These are phyloP conservation scores for Poronia punctata DNA, from an alignment of 495 filamentous ascomycete species.

Conservation along the genomic window DNA sequence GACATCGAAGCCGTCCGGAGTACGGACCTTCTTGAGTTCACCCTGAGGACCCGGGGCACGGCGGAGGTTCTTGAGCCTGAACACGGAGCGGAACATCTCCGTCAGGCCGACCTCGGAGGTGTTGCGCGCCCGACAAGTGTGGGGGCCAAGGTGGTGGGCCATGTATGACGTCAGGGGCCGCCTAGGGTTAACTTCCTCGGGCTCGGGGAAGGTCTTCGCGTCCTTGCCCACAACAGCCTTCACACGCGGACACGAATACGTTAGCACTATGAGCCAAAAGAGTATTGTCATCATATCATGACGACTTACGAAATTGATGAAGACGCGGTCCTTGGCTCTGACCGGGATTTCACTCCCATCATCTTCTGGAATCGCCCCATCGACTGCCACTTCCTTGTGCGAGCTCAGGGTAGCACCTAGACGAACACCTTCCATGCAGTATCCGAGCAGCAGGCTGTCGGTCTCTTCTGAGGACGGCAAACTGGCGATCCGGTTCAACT, in stretches of 20 bases:
- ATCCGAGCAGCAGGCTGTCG: slow-evolving; percentile 40
- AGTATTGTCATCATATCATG: too few relatives aligned
- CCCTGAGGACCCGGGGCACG: slow-evolving; percentile 63
- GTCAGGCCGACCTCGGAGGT: slow-evolving; percentile 56
- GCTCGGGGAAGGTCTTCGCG: slow-evolving; percentile 58
- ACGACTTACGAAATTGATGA: slow-evolving; percentile 52
- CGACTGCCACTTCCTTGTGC: slow-evolving; percentile 43
- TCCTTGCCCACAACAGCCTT: slow-evolving; percentile 54
- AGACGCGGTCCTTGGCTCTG: slow-evolving; percentile 34
- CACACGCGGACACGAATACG: too few relatives aligned
- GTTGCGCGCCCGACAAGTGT: slow-evolving; percentile 56
- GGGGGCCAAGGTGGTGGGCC: slow-evolving; percentile 56
- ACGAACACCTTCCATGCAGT: slow-evolving; percentile 47
- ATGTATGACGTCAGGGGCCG: slow-evolving; percentile 64
- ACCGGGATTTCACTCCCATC: slow-evolving; percentile 40
- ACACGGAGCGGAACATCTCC: slow-evolving; percentile 60
- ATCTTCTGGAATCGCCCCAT: slow-evolving; percentile 44
- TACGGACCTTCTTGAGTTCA: slow-evolving; percentile 62
- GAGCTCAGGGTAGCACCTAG: slow-evolving; percentile 41
- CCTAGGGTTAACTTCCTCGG: slow-evolving; percentile 55
- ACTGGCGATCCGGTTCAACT: slow-evolving; percentile 49
- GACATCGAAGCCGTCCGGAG: slow-evolving; percentile 51
- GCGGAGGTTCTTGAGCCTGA: slow-evolving; percentile 58
- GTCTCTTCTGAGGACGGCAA: slow-evolving; percentile 22
- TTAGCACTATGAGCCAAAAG: too few relatives aligned